Base-by-base conservation (phyloP, 257 asterid genomes). In the Primulina eburnea region DNA sequence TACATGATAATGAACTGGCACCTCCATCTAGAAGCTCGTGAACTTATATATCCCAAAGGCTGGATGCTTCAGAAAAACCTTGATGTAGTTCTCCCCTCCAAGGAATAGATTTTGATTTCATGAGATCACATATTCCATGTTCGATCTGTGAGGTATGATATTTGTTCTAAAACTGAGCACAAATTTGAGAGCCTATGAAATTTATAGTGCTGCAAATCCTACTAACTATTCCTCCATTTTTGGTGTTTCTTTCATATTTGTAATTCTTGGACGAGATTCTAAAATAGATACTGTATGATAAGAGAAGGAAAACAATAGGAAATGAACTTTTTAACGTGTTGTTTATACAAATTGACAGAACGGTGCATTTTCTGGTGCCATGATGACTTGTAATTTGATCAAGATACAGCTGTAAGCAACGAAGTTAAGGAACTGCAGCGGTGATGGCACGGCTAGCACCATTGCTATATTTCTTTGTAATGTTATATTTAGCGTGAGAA, bases 11-110 rank as follows among this genome's bases (percentile, higher is more conserved):
- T 83, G 85, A 89, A 76, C 76, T 89, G 96, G 96, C 96, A 92
- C 81, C 95, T 92, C 70, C 96, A 91, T 81, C 64, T 94, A 68
- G 95, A 89, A 72, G 84, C 90, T 71, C 73, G 68, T 50, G 73
- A 71, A 35, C 85, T 84, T 70, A 64, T 76, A 57, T 88, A 89
- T 75, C 89, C 97, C 20, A 76, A 69, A 62, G 90, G 90, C 64
- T 94, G 96, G 97, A 72, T 80, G 68, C 89, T 94, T 66, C 88
- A 79, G 75, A 83, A 89, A 80, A 92, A 87, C 75, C 89, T 89
- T 17, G 86, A 84, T 68, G 88, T 75, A 32, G 82, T 82, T 68
- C 66, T 79, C 60, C 92, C 88, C 59, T 76, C 74, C 74, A 66
- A 80, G 62, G 80, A 82, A 83, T 65, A 64, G 79, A 65, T 47